These are phyloP conservation scores for Penicillium coprophilum DNA, from an alignment of 495 filamentous ascomycete species.

Conservation along the genomic window DNA sequence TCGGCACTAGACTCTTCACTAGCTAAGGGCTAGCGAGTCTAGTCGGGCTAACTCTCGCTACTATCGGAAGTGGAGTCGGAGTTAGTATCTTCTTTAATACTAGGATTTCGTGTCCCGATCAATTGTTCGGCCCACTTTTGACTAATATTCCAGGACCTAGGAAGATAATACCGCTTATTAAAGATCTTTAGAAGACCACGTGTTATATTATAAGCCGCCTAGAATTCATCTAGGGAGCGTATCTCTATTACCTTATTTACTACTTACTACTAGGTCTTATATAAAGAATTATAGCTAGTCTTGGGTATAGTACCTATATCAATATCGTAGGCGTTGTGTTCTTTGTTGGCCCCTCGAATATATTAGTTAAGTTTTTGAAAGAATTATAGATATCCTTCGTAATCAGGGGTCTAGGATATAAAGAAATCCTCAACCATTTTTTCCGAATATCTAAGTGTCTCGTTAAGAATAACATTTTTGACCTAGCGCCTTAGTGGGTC, in stretches of 20 bases:
- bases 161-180: conserved; percentile 15
- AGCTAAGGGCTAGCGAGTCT: background rate
- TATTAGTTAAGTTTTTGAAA: conserved; percentile 7
- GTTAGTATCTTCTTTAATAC: background rate
- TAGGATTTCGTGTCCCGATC: conserved; percentile 3
- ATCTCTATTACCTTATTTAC: background rate
- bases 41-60: background rate
- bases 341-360: background rate
- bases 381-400: background rate
- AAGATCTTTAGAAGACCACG: conserved; percentile 11
- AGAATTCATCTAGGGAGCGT: background rate
- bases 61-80: background rate
- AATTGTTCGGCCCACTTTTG: conserved; percentile 1
- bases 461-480: conserved; percentile 5
- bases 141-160: conserved; percentile 13
- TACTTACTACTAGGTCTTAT: background rate
- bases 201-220: conserved; percentile 8
- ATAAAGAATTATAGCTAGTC: background rate
- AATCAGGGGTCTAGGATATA: background rate
- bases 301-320: background rate
- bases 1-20: background rate
- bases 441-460: background rate
- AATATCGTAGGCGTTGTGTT: background rate
- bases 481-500: conserved; percentile 3
- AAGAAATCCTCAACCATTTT: conserved; percentile 11